Evolutionary conservation across 2,329 filamentous ascomycete species (phyloP), one percentile per base, ranked within the genome.

Genomic region (Colletotrichum sansevieriae): DNA sequence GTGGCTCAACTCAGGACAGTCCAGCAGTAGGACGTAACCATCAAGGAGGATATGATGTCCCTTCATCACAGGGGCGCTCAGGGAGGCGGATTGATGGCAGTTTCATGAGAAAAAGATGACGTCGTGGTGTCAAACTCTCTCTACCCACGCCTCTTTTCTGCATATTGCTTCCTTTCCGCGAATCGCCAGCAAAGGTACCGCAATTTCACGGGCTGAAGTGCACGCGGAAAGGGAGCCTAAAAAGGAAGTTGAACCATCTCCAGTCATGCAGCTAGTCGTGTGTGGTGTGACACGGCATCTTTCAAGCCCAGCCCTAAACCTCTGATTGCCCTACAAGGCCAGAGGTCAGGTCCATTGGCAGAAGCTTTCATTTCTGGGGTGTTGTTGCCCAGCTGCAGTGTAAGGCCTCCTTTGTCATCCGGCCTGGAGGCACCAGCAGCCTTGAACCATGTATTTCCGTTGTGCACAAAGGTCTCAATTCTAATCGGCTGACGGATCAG

Each of bases 251-350:
- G 12, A 51, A 37, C 55, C 41, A 41, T 47, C 55, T 56, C 35
- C 49, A 49, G 37, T 13, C n/a, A 68, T 68, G 65, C 54, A 61
- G 55, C 58, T 49, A 49, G 39, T 49, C 41, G 49, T 61, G 52
- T 41, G 66, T 58, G 52, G 41, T 63, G 62, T 65, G 62, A 61
- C 55, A 37, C 51, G 43, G 35, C 51, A 49, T 61, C 43, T 10
- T 56, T 15, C 62, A 51, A 43, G 58, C 33, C 61, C 64, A 70
- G 67, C 57, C 67, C 58, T 68, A 63, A 52, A 47, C 55, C n/a
- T 35, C 25, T 33, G 18, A 11, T 60, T 57, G 66, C 66, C 66
- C 43, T 69, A 66, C 55, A 46, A 43, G 66, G 66, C 67, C 57
- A 47, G 39, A 13, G 33, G 35, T 33, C 29, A 35, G 63, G 47